phyloP scores from a whole-genome alignment of 2,329 filamentous ascomycete genomes.

The Neonectria sp. region DNA sequence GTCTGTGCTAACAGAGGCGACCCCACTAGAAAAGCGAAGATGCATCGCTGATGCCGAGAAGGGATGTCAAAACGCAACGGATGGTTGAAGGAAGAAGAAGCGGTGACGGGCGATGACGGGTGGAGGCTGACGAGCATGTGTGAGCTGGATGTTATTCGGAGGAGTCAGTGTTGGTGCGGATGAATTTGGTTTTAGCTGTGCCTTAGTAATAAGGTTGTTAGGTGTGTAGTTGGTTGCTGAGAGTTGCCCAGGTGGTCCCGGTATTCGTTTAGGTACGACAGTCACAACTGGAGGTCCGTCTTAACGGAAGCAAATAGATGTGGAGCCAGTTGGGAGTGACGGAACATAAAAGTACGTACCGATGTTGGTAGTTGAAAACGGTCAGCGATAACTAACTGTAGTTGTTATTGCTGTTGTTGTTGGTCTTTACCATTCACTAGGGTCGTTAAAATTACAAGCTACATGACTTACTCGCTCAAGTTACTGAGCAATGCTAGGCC shows the following conservation, averaged over 20 bases:
- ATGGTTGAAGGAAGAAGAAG: constrained; percentile 18
- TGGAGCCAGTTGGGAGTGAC: background rate
- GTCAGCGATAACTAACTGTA: background rate
- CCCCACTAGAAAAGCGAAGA: constrained; percentile 20
- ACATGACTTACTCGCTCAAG: constrained; percentile 1
- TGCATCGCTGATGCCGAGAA: constrained; percentile 30
- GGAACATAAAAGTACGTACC: background rate
- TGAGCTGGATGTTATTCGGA: constrained; percentile 7
- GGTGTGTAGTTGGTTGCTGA: constrained; percentile 11
- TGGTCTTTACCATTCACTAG: background rate
- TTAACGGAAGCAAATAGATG: background rate
- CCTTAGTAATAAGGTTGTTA: constrained; percentile 8
- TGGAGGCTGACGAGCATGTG: constrained; percentile 4
- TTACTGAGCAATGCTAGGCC: constrained; percentile 7
- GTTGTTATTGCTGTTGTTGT: background rate
- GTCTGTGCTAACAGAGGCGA: constrained; percentile 9
- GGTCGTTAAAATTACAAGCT: constrained; percentile 6
- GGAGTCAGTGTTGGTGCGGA: constrained; percentile 7
- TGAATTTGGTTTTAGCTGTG: constrained; percentile 5
- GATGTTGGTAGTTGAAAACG: background rate
- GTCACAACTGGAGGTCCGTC: background rate
- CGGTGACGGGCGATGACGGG: constrained; percentile 26
- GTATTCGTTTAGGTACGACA: background rate
- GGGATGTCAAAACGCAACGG: constrained; percentile 20
- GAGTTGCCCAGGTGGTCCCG: background rate